A percentile compares a stretch with the other conserved stretches of the same genome.
phyloP scores from a whole-genome alignment of 805 yeast genomes.

The Pichia paraexigua region DNA sequence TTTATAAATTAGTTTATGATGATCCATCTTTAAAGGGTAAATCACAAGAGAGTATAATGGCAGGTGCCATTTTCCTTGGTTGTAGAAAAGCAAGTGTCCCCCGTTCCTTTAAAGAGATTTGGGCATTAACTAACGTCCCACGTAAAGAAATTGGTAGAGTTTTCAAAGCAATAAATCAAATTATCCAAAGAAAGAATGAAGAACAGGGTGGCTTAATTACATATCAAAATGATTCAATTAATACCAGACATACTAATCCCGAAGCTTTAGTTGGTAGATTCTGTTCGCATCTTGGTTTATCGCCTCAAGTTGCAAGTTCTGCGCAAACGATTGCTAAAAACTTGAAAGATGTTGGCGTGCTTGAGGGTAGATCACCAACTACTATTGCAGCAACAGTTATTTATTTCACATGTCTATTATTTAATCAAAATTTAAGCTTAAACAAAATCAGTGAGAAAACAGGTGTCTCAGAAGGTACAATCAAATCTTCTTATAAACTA shows the following conservation, averaged over 20 bases:
- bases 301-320: constrained; percentile 78
- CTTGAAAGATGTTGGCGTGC: constrained; percentile 84
- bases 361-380: constrained; percentile 95
- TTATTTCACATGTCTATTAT: constrained; percentile 87
- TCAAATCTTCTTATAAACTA: constrained; percentile 82
- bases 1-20: constrained; percentile 83
- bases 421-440: constrained; percentile 69
- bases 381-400: constrained; percentile 97
- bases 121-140: constrained; percentile 91
- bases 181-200: constrained; percentile 49
- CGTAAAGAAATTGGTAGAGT: constrained; percentile 91
- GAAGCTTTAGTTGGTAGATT: constrained; percentile 92
- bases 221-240: constrained; percentile 40
- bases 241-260: constrained; percentile 81
- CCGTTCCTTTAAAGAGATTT: constrained; percentile 90
- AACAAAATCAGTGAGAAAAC: constrained; percentile 81
- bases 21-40: constrained; percentile 82
- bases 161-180: constrained; percentile 66
- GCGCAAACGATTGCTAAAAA: constrained; percentile 89
- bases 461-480: constrained; percentile 96
- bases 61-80: constrained; percentile 90
- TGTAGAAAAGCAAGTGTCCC: constrained; percentile 92
- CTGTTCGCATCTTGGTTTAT: constrained; percentile 89
- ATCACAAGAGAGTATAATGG: constrained; percentile 90
- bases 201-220: constrained; percentile 35